Base-by-base conservation (phyloP, 2,329 filamentous ascomycete species). In the Lojkania enalia region DNA sequence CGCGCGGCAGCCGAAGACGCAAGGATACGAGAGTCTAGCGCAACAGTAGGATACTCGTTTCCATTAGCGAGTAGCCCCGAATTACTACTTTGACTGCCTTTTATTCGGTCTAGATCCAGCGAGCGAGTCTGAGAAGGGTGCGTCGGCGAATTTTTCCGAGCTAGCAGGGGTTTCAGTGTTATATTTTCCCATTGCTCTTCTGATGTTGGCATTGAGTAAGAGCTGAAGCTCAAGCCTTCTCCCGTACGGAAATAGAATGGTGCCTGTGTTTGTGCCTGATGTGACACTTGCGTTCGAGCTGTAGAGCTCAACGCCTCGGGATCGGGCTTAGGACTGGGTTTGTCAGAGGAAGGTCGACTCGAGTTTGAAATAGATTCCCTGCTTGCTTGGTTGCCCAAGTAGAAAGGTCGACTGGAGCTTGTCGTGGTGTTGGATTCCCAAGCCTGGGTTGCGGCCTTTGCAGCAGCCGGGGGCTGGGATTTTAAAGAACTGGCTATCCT, bases 391-490 rank as follows among this genome's bases (percentile, higher is more conserved):
- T 36, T 29, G 32, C 50, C 30, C 55, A 21, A 32, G 33, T 42
- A 39, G 27, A 44, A 12, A 30, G 48, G 57, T 19, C 52, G 58
- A 20, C 36, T 54, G 3, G 58, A 52, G 29, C 39, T 46, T 5
- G 52, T n/a, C 15, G 45, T 46, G 14, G 57, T 20, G 11, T 58
- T 71, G 64, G 49, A 73, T 56, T 61, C 60, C 81, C 82, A 86
- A n/a, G 82, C 82, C 46, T 84, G 74, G 3, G 81, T 81, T 2
- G 83, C 83, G 2, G 83, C 83, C 56, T 80, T 82, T 14, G 82
- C 80, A 15, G 82, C 81, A 46, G 79, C 78, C 27, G 77, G 74
- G n/a, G 75, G 76, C 27, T 71, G 63, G 21, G 73, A 71, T 36
- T 67, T 74, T 40, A 75, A 61, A 15, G 70, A 73, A 15, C 63